Conservation (phyloP, 2,329 filamentous ascomycete species). For the Geoglossum cookeanum region DNA sequence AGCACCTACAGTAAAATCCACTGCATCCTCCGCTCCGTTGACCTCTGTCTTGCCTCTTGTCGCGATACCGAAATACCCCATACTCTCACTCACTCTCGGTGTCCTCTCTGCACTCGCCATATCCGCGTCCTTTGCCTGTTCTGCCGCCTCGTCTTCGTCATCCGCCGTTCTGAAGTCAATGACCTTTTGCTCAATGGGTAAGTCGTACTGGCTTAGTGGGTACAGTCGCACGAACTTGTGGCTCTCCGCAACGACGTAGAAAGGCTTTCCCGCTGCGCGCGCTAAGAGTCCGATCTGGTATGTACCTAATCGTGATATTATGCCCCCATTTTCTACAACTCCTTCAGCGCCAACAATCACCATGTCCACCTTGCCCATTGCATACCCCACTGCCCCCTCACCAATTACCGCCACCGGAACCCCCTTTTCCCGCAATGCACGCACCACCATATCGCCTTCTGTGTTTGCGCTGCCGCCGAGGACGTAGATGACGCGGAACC, state of each 20-base stretch:
- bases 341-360: conserved; percentile 56
- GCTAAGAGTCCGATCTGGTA: conserved; percentile 76
- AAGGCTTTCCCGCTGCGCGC: conserved; percentile 50
- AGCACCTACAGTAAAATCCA: conserved; percentile 48
- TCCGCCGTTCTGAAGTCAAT: conserved; percentile 49
- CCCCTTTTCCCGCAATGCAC: conserved; percentile 48
- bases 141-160: conserved; percentile 17
- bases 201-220: conserved; percentile 60
- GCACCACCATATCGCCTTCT: conserved; percentile 54
- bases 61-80: conserved; percentile 5
- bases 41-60: conserved; percentile 8
- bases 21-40: conserved; percentile 27
- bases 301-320: conserved; percentile 71
- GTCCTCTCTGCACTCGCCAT: conserved; percentile 6
- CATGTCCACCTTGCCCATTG: conserved; percentile 53
- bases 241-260: conserved; percentile 85
- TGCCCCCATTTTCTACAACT: conserved; percentile 82
- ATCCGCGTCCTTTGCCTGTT: conserved; percentile 4
- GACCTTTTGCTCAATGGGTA: conserved; percentile 62
- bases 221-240: conserved; percentile 92
- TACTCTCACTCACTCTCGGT: conserved; percentile 1
- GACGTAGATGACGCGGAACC: conserved; percentile 73
- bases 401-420: conserved; percentile 71
- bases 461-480: conserved; percentile 20
- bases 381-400: conserved; percentile 58